phyloP scores from a whole-genome alignment of 2,329 filamentous ascomycete genomes.

The Aspergillus fructus region DNA sequence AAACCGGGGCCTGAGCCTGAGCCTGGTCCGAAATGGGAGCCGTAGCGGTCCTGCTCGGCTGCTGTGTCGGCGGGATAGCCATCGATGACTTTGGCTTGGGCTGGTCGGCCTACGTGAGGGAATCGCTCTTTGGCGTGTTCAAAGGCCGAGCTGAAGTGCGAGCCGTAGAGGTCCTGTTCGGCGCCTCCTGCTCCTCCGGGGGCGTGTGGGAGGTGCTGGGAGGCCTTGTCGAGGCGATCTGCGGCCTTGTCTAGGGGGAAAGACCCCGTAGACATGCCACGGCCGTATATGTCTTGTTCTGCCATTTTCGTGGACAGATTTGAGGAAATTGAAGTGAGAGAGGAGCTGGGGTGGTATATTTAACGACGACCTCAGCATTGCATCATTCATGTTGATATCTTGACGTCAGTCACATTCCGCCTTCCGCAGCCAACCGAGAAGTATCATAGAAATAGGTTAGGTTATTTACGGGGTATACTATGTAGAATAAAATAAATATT shows the following conservation, averaged over 20 bases:
- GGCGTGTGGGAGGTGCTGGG: not conserved
- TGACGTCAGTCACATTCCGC: not conserved
- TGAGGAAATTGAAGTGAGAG: not conserved
- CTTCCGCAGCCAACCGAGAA: too few relatives aligned
- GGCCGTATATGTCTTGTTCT: constrained; percentile 4
- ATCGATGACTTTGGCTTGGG: not conserved
- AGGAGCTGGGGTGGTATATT: not conserved
- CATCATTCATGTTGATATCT: not conserved
- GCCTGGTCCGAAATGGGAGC: not conserved
- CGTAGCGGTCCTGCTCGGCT: constrained; percentile 6
- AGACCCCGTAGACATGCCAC: not conserved
- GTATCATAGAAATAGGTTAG: too few relatives aligned
- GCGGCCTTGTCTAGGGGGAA: not conserved
- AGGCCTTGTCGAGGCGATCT: not conserved
- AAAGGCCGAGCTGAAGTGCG: not conserved
- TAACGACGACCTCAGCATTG: not conserved
- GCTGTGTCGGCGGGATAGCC: not conserved
- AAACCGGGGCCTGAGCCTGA: not conserved
- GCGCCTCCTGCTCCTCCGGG: not conserved
- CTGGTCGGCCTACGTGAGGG: not conserved
- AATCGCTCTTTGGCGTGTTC: not conserved
- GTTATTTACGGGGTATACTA: too few relatives aligned
- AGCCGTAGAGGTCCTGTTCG: constrained; percentile 2
- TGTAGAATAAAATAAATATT: too few relatives aligned
- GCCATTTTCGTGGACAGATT: not conserved